Evolutionary conservation across 208 protist species (phyloP).

Genomic region (Porcisia hertigi): DNA sequence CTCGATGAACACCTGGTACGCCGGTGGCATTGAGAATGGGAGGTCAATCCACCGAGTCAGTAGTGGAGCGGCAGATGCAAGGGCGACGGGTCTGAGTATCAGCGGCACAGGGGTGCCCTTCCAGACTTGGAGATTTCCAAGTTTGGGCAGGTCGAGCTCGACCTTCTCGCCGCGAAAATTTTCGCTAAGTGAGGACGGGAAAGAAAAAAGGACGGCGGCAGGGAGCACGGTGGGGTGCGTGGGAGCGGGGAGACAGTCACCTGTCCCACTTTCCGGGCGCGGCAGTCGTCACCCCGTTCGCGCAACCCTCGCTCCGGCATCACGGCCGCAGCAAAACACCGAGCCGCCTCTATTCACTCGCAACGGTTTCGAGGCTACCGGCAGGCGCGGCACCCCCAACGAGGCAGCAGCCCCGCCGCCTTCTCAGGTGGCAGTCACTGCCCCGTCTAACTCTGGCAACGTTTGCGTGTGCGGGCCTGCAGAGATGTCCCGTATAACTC

Average conservation of each 20-base stretch:
- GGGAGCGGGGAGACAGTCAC: background rate
- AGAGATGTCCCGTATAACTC: background rate
- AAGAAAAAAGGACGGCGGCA: background rate
- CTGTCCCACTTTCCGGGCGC: background rate
- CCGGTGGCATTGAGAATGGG: background rate
- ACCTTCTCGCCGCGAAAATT: background rate
- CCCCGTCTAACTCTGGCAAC: background rate
- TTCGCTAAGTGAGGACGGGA: slow-evolving; percentile 1
- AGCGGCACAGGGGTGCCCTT: slow-evolving; percentile 19
- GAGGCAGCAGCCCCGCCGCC: no score
- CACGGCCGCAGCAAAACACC: background rate
- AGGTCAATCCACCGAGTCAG: background rate
- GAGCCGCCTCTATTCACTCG: background rate
- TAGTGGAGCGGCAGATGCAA: background rate
- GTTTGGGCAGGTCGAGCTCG: slow-evolving; percentile 24
- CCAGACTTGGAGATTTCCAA: slow-evolving; percentile 47
- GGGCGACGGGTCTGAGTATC: background rate
- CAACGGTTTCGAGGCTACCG: background rate
- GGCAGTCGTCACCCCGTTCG: background rate
- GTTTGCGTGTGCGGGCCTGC: background rate
- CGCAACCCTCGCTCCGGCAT: background rate
- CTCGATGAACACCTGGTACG: background rate
- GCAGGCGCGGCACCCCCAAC: background rate
- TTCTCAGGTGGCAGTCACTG: background rate
- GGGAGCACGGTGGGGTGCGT: background rate